phyloP scores from a whole-genome alignment of 495 filamentous ascomycete genomes.

The Neurospora tetraspora region DNA sequence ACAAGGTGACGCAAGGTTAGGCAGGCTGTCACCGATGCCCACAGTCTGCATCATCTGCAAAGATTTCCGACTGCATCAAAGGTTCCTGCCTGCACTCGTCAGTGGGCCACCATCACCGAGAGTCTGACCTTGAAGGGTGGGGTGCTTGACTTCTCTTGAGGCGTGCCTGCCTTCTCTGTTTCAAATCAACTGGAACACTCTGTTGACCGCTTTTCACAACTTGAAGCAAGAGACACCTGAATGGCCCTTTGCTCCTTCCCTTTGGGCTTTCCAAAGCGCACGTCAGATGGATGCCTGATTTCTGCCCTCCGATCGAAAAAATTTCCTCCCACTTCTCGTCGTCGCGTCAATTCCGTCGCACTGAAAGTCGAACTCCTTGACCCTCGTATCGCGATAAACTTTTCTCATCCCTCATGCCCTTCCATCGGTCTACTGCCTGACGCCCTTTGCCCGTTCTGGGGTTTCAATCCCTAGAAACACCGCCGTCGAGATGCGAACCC shows the following conservation, averaged over 20 bases:
- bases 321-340: not conserved
- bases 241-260: not conserved
- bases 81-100: not conserved
- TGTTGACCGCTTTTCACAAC: too few relatives aligned
- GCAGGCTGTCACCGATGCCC: not conserved
- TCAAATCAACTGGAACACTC: not conserved
- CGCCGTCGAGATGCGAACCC: not conserved
- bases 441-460: not conserved
- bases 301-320: not conserved
- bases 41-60: not conserved
- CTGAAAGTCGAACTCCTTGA: not conserved
- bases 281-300: not conserved
- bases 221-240: too few relatives aligned
- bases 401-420: not conserved
- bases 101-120: not conserved
- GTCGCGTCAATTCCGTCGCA: not conserved
- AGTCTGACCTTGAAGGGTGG: not conserved
- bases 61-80: not conserved
- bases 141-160: not conserved
- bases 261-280: not conserved
- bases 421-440: not conserved
- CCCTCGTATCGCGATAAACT: not conserved
- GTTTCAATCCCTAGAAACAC: not conserved
- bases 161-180: not conserved
- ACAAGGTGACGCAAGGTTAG: not conserved